A percentile compares a stretch with the other conserved stretches of the same genome.
phyloP scores from a whole-genome alignment of 129 eudicot species.

The Flaveria sonorensis region DNA sequence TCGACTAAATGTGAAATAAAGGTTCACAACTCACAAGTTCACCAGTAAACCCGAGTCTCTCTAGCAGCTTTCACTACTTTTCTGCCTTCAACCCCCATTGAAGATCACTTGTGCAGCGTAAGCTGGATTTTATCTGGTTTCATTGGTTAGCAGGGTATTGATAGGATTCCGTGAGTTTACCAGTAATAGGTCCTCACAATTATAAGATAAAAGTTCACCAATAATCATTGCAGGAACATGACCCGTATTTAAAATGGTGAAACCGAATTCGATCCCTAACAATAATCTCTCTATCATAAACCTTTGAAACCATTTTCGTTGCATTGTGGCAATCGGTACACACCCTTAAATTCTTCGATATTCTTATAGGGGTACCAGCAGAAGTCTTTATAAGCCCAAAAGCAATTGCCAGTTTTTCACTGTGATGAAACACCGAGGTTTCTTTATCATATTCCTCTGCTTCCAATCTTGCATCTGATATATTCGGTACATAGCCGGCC shows the following conservation, averaged over 20 bases:
- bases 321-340: slow-evolving; percentile 51
- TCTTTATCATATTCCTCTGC: slow-evolving; percentile 51
- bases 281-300: slow-evolving; percentile 34
- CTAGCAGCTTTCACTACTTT: too few relatives aligned
- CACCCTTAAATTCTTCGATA: slow-evolving; percentile 43
- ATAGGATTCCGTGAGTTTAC: too few relatives aligned
- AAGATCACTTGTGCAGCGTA: too few relatives aligned
- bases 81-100: too few relatives aligned
- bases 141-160: too few relatives aligned
- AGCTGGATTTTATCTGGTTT: too few relatives aligned
- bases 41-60: background rate
- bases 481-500: slow-evolving; percentile 46
- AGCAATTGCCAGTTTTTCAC: slow-evolving; percentile 61
- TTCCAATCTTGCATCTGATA: slow-evolving; percentile 42
- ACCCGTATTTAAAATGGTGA: slow-evolving; percentile 51
- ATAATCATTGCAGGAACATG: slow-evolving; percentile 43
- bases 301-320: slow-evolving; percentile 43
- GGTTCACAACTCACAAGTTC: background rate
- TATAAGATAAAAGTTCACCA: background rate
- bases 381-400: slow-evolving; percentile 42
- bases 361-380: slow-evolving; percentile 33
- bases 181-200: background rate
- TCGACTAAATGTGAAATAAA: background rate
- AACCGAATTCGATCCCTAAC: slow-evolving; percentile 28
- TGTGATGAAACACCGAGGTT: slow-evolving; percentile 45